Evolutionary conservation across 2,329 filamentous ascomycete species (phyloP).

Genomic region (Lecanoromycetidae sp.): DNA sequence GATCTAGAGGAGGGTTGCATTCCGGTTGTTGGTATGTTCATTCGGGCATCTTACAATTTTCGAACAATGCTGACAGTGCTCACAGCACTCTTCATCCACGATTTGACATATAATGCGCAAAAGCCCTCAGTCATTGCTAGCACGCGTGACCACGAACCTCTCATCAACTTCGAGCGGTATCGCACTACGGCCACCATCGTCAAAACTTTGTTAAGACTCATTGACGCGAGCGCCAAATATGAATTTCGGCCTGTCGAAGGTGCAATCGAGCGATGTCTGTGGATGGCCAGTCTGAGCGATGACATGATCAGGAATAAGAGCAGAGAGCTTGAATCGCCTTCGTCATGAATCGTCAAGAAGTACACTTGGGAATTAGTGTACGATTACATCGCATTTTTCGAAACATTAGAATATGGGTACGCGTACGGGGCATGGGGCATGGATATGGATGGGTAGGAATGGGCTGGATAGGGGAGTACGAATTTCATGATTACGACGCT

Average conservation of each 20-base stretch:
- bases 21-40: constrained; percentile 47
- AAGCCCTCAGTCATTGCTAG: constrained; percentile 47
- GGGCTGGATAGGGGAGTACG: not conserved
- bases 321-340: constrained; percentile 28
- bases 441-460: not conserved
- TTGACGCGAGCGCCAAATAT: constrained; percentile 53
- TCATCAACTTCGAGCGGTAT: constrained; percentile 56
- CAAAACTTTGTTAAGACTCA: constrained; percentile 49
- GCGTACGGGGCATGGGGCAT: not conserved
- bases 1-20: constrained; percentile 50
- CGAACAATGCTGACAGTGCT: constrained; percentile 1
- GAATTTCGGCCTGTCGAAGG: constrained; percentile 45
- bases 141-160: constrained; percentile 37
- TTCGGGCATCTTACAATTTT: not conserved
- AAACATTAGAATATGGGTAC: not conserved
- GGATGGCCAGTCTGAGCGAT: constrained; percentile 50
- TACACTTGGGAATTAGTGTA: not conserved
- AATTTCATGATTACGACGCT: constrained; percentile 6
- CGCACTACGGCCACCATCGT: constrained; percentile 54
- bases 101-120: constrained; percentile 55
- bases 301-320: constrained; percentile 41
- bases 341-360: not conserved
- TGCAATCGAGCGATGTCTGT: constrained; percentile 50
- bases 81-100: constrained; percentile 50
- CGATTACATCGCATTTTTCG: not conserved